phyloP scores from a whole-genome alignment of 805 yeast genomes.

The Torulaspora gathmanii region DNA sequence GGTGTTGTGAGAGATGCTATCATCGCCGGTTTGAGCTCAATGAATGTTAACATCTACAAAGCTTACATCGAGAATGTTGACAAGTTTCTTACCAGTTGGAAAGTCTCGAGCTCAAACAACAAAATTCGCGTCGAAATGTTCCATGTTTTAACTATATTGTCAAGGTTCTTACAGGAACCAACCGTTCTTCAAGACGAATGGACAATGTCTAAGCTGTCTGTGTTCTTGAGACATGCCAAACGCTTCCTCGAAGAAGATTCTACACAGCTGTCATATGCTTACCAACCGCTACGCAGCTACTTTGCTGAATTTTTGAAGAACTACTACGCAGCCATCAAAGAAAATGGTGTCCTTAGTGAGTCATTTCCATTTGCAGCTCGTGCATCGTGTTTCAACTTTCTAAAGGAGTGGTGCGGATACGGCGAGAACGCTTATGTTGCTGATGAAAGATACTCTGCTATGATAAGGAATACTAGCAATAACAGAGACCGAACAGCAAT shows the following conservation, averaged over 20 bases:
- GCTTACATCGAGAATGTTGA: slow-evolving; percentile 76
- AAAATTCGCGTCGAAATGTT: slow-evolving; percentile 66
- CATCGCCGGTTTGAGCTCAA: slow-evolving; percentile 81
- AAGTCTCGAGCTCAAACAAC: slow-evolving; percentile 40
- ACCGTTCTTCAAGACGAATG: slow-evolving; percentile 58
- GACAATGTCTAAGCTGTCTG: slow-evolving; percentile 59
- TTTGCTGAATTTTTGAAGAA: slow-evolving; percentile 79
- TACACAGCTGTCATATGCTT: slow-evolving; percentile 62
- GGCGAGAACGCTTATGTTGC: slow-evolving; percentile 62
- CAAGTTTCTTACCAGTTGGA: slow-evolving; percentile 53
- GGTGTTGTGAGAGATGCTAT: slow-evolving; percentile 75
- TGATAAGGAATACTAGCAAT: slow-evolving; percentile 43
- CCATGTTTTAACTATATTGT: slow-evolving; percentile 68
- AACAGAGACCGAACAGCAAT: slow-evolving; percentile 48
- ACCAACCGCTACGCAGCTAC: slow-evolving; percentile 72
- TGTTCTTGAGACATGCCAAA: slow-evolving; percentile 58
- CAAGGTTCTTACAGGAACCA: slow-evolving; percentile 52
- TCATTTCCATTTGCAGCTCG: slow-evolving; percentile 87
- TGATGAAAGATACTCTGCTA: slow-evolving; percentile 58
- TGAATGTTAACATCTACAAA: slow-evolving; percentile 83
- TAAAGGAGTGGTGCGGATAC: slow-evolving; percentile 93
- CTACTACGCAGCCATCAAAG: slow-evolving; percentile 55
- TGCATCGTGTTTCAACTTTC: slow-evolving; percentile 69
- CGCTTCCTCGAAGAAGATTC: slow-evolving; percentile 50
- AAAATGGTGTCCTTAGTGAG: slow-evolving; percentile 37